A percentile compares a stretch with the other conserved stretches of the same genome.
Evolutionary conservation across 768 basidiomycete species (phyloP).

Genomic region (Zangia roseola): DNA sequence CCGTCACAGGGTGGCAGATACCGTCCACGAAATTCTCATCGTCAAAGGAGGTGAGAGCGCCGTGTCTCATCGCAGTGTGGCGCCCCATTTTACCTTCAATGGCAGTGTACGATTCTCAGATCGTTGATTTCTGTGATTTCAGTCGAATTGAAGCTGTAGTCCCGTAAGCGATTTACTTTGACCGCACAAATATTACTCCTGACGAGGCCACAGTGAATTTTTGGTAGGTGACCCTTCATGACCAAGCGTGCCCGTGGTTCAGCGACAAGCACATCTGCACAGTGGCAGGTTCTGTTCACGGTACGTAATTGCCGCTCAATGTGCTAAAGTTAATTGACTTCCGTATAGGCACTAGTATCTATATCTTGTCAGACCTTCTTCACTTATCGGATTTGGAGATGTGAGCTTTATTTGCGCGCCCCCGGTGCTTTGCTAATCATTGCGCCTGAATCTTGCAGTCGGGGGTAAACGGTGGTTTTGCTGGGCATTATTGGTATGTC

Average conservation of each 20-base stretch:
- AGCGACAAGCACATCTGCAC: background rate
- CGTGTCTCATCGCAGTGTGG: background rate
- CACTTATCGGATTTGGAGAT: conserved; percentile 11
- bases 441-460: background rate
- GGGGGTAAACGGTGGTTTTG: background rate
- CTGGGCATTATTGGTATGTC: conserved; percentile 8
- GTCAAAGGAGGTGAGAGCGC: conserved; percentile 2
- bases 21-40: background rate
- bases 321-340: background rate
- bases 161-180: background rate
- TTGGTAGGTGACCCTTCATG: background rate
- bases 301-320: background rate
- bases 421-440: background rate
- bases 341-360: conserved; percentile 3
- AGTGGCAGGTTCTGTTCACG: conserved; percentile 6
- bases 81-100: background rate
- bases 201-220: background rate
- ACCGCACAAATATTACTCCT: background rate
- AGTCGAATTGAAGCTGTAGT: background rate
- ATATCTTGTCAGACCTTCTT: conserved; percentile 7
- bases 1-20: background rate
- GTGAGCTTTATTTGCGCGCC: background rate
- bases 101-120: conserved; percentile 2
- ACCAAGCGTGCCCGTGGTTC: background rate
- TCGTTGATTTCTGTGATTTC: background rate